These are phyloP conservation scores for Chamaenerion angustifolium DNA, from an alignment of 345 rosid genomes.

Conservation along the genomic window DNA sequence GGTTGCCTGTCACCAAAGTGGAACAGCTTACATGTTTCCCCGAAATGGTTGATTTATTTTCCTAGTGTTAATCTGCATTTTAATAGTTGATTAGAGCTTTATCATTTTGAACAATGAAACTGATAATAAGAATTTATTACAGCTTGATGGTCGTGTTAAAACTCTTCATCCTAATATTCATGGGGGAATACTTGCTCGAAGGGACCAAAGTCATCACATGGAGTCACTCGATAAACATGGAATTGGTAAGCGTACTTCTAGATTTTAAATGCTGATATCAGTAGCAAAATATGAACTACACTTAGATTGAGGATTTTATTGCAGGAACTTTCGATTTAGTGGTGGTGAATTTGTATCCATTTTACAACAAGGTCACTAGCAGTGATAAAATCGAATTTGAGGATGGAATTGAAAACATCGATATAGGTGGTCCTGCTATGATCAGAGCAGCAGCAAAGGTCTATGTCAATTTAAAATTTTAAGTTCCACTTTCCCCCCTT, in stretches of 20 bases:
- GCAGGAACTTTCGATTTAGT: conserved; percentile 82
- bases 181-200: conserved; percentile 88
- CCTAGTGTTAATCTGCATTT: background rate
- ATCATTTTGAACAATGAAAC: background rate
- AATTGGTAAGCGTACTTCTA: conserved; percentile 40
- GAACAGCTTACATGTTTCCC: conserved; percentile 75
- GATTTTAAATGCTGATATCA: too few relatives aligned
- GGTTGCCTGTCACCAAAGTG: conserved; percentile 78
- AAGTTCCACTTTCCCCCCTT: background rate
- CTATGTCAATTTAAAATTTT: background rate
- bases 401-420: conserved; percentile 85
- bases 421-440: conserved; percentile 95
- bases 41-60: conserved; percentile 48
- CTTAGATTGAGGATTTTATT: background rate
- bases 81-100: background rate
- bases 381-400: conserved; percentile 54
- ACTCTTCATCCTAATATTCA: conserved; percentile 85
- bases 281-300: too few relatives aligned
- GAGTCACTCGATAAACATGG: conserved; percentile 66
- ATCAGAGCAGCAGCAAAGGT: conserved; percentile 98
- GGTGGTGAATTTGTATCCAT: conserved; percentile 86
- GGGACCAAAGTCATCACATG: conserved; percentile 84
- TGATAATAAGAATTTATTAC: conserved; percentile 1
- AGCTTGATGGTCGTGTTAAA: conserved; percentile 96
- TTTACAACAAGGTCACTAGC: conserved; percentile 75